These are phyloP conservation scores for Monotropa hypopitys DNA, from an alignment of 179 eudicot genomes.

Conservation along the genomic window DNA sequence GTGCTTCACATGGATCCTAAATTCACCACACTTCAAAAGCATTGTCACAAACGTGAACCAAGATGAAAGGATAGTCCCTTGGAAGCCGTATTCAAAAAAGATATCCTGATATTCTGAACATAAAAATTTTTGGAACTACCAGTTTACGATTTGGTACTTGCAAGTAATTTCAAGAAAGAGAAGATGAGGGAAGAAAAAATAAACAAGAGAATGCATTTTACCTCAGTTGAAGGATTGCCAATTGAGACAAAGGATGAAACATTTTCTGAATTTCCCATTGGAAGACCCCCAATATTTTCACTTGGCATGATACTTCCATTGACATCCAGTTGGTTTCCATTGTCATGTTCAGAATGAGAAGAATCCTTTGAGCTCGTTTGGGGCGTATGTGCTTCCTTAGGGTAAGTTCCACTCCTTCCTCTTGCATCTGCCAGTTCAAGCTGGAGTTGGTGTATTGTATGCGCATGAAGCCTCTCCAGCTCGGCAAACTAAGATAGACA, in stretches of 20 bases:
- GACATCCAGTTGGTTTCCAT: conserved; percentile 45
- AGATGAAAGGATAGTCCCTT: not conserved
- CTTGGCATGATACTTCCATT: conserved; percentile 33
- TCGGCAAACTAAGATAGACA: conserved; percentile 52
- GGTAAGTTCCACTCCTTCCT: conserved; percentile 39
- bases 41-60: not conserved
- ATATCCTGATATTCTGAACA: not conserved
- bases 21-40: not conserved
- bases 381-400: conserved; percentile 31
- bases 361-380: conserved; percentile 41
- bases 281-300: conserved; percentile 32
- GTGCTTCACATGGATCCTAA: not conserved
- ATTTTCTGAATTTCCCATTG: conserved; percentile 52
- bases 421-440: conserved; percentile 63
- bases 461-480: conserved; percentile 87
- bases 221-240: conserved; percentile 49
- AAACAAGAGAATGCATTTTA: conserved; percentile 4
- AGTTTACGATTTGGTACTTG: not conserved
- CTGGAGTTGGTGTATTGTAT: conserved; percentile 72
- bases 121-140: not conserved
- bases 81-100: not conserved
- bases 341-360: conserved; percentile 40
- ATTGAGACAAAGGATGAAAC: conserved; percentile 36
- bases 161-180: not conserved
- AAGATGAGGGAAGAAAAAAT: not conserved